Evolutionary conservation across 75 land plant genomes (phyloP).

Genomic region (Sequoiadendron giganteum): DNA sequence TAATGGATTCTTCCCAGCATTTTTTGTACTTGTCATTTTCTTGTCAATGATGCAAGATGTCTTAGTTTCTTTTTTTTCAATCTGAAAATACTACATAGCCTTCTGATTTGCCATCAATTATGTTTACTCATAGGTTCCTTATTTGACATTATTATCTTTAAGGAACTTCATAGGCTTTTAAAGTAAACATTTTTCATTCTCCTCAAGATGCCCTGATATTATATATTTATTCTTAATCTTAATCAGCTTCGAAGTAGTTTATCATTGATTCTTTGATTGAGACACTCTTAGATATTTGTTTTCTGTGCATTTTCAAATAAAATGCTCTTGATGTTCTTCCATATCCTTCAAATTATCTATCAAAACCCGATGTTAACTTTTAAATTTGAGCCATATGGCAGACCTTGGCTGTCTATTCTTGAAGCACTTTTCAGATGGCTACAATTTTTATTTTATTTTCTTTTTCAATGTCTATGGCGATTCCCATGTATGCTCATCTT

Average conservation of each 20-base stretch:
- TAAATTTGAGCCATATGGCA: neutral
- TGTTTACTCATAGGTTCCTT: too few relatives aligned
- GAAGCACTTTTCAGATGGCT: neutral
- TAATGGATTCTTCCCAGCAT: neutral
- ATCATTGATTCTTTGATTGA: too few relatives aligned
- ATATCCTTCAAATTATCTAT: too few relatives aligned
- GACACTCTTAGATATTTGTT: neutral
- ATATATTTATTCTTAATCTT: too few relatives aligned
- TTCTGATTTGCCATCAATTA: too few relatives aligned
- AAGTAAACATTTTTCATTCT: too few relatives aligned
- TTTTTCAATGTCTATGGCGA: neutral
- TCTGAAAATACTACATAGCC: neutral
- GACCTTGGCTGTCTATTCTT: neutral
- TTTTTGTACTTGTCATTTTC: neutral
- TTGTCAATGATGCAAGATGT: neutral
- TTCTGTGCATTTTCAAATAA: neutral
- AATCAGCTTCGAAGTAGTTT: too few relatives aligned
- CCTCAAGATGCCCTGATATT: too few relatives aligned
- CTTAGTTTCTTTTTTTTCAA: neutral
- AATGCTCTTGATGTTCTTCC: neutral
- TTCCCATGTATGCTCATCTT: neutral
- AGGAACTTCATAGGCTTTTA: too few relatives aligned
- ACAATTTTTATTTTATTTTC: neutral
- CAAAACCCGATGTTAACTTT: neutral
- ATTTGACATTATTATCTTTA: too few relatives aligned